Base-by-base conservation (phyloP, 1,139 yeast species). In the Candida sp. region DNA sequence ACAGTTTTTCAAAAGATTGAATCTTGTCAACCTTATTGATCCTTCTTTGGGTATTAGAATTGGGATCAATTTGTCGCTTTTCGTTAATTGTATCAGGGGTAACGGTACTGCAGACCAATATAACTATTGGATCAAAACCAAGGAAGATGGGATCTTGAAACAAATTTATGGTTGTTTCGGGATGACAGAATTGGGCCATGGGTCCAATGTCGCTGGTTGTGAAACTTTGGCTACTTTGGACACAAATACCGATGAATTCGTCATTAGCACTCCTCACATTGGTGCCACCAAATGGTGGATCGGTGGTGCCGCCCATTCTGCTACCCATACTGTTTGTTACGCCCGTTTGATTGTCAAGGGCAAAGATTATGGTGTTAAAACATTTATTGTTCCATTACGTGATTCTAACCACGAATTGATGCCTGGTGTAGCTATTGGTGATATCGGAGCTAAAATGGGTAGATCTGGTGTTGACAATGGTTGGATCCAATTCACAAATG, bases 11-110 rank as follows among this genome's bases (percentile, higher is more conserved):
- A 58, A 61, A 47, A 59, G 77, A 50, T 61, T 72, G 49, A 64
- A 70, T 50, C 84, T 86, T 57, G 77, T 87, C 38, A 79, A 82
- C 42, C 72, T 82, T 29, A 73, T 60, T 47, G 77, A 81, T 49
- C 87, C 93, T 21, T 75, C 89, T 48, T 63, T 81, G 38, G 87
- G 65, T 43, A 72, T 68, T 49, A 57, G 75, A 56, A 56, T 75
- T 51, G 61, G 87, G 41, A 86, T 86, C 43, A 87, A 86, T 64
- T 71, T 81, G 56, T 90, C 89, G 5, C 72, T 86, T 45, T 86
- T 85, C 59, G 71, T 84, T 52, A 79, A 80, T 52, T 83, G 90
- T 50, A 66, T 86, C 47, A 79, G 77, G 53, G 91, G 93, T 43
- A 82, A 84, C 49, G 95, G 93, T 51, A 82, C 93, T 43, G 45